phyloP scores from a whole-genome alignment of 2,329 filamentous ascomycete species.

The Fusarium liriodendri region DNA sequence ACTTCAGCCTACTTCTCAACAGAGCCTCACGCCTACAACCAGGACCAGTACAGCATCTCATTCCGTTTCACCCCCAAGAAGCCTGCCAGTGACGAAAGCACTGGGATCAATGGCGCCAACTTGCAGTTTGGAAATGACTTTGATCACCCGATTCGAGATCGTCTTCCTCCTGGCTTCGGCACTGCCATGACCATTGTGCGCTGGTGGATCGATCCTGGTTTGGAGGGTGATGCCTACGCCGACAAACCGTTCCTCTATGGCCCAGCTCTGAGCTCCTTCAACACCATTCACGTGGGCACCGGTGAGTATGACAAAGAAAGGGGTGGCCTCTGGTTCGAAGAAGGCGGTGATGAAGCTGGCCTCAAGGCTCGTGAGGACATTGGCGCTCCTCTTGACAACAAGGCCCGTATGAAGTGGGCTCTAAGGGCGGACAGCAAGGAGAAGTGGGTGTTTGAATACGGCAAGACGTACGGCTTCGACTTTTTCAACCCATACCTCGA shows the following conservation, averaged over 20 bases:
- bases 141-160: conserved; percentile 87
- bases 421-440: conserved; percentile 61
- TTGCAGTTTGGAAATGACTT: conserved; percentile 97
- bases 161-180: conserved; percentile 86
- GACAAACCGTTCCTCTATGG: conserved; percentile 90
- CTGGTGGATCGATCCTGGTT: conserved; percentile 89
- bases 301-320: conserved; percentile 58
- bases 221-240: conserved; percentile 90
- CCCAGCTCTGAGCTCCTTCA: conserved; percentile 82
- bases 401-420: conserved; percentile 70
- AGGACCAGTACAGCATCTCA: conserved; percentile 87
- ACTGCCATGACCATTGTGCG: conserved; percentile 87
- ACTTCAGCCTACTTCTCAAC: conserved; percentile 83
- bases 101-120: conserved; percentile 74
- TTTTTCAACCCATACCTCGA: conserved; percentile 96
- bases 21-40: conserved; percentile 71
- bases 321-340: conserved; percentile 69
- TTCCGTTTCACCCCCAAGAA: conserved; percentile 81
- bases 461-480: conserved; percentile 63
- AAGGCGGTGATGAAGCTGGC: conserved; percentile 72
- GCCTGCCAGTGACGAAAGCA: conserved; percentile 29
- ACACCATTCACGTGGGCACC: conserved; percentile 75
- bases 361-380: conserved; percentile 56
- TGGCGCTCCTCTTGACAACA: conserved; percentile 64
- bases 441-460: conserved; percentile 67